A percentile compares a stretch with the other conserved stretches of the same genome.
Evolutionary conservation across 208 protist genomes (phyloP).

Genomic region (Trypanosoma rangeli): DNA sequence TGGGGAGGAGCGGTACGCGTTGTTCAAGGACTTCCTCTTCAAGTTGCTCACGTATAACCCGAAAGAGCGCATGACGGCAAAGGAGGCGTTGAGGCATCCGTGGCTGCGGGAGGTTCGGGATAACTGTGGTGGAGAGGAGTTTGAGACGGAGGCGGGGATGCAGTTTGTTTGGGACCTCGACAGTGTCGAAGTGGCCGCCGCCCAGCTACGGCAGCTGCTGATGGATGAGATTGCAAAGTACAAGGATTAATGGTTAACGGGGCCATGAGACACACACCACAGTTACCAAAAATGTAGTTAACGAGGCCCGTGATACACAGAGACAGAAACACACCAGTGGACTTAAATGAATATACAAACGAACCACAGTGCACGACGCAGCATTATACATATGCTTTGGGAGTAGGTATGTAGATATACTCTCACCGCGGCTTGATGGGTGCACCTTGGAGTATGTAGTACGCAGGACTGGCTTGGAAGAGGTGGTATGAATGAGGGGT

Average conservation of each 20-base stretch:
- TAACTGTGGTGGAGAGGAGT: conserved; percentile 26
- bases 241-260: not conserved
- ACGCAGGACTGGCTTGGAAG: too few relatives aligned
- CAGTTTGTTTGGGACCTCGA: conserved; percentile 56
- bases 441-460: too few relatives aligned
- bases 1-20: conserved; percentile 41
- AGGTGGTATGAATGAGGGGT: too few relatives aligned
- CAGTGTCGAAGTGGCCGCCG: conserved; percentile 34
- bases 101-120: conserved; percentile 64
- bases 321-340: too few relatives aligned
- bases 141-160: conserved; percentile 42
- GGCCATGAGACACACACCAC: too few relatives aligned
- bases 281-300: too few relatives aligned
- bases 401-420: too few relatives aligned
- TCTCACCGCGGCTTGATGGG: too few relatives aligned
- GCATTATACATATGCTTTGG: too few relatives aligned
- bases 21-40: conserved; percentile 89
- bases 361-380: too few relatives aligned
- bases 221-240: conserved; percentile 55
- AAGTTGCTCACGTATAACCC: conserved; percentile 94
- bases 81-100: conserved; percentile 87
- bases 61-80: conserved; percentile 89
- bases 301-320: too few relatives aligned
- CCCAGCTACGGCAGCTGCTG: conserved; percentile 57
- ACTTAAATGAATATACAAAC: too few relatives aligned